These are phyloP conservation scores for Myxozyma mucilagina DNA, from an alignment of 805 yeast genomes.

Conservation along the genomic window DNA sequence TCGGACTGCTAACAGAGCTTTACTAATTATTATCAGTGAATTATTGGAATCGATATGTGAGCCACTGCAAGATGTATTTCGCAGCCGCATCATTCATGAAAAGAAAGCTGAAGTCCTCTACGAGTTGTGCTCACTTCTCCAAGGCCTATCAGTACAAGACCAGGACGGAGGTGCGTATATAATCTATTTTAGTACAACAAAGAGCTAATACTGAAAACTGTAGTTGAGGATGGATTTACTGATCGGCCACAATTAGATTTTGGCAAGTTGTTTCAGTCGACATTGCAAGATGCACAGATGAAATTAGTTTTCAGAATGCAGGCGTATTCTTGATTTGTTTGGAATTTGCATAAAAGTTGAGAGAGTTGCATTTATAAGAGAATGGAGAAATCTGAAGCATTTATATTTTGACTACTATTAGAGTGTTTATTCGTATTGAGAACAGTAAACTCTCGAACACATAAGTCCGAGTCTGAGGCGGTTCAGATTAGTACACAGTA, in stretches of 20 bases:
- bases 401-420: too few species aligned
- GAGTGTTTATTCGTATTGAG: too few species aligned
- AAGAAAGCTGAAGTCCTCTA: conserved; percentile 66
- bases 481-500: too few species aligned
- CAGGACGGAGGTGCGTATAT: conserved; percentile 17
- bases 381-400: not conserved
- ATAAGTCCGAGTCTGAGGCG: too few species aligned
- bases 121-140: conserved; percentile 69
- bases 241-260: conserved; percentile 46
- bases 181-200: not conserved
- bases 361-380: conserved; percentile 6
- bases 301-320: conserved; percentile 79
- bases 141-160: conserved; percentile 36
- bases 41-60: conserved; percentile 71
- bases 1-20: not conserved
- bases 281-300: conserved; percentile 74
- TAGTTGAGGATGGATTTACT: conserved; percentile 16
- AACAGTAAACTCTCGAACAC: too few species aligned
- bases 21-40: conserved; percentile 27
- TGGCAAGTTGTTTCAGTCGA: conserved; percentile 66
- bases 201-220: not conserved
- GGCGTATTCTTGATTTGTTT: conserved; percentile 43
- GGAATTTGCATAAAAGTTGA: too few species aligned
- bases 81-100: conserved; percentile 71
- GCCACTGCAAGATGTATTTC: conserved; percentile 70